phyloP scores from a whole-genome alignment of 2,329 filamentous ascomycete genomes.

The Ascochyta clinopodiicola region DNA sequence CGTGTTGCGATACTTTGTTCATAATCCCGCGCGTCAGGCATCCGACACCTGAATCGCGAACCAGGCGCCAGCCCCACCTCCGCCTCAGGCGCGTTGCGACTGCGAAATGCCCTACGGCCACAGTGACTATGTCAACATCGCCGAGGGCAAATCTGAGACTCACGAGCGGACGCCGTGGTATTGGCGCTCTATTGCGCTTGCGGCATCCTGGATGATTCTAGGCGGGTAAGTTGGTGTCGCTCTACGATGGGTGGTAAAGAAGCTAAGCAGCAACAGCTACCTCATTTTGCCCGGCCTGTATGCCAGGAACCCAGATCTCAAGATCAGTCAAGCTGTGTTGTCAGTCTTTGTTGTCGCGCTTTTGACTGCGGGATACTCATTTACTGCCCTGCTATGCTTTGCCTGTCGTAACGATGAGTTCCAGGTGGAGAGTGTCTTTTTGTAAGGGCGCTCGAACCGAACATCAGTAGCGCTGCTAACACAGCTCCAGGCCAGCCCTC shows the following conservation, averaged over 20 bases:
- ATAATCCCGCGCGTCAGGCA: constrained; percentile 17
- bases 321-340: constrained; percentile 49
- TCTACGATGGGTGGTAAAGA: background rate
- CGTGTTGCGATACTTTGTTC: constrained; percentile 3
- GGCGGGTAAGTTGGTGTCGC: constrained; percentile 50
- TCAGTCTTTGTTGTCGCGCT: constrained; percentile 56
- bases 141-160: constrained; percentile 25
- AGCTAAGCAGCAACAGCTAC: constrained; percentile 47
- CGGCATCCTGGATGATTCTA: constrained; percentile 56
- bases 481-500: constrained; percentile 45
- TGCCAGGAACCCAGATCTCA: constrained; percentile 48
- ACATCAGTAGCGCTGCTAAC: constrained; percentile 22
- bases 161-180: constrained; percentile 52
- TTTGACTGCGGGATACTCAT: constrained; percentile 56
- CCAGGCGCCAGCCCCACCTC: constrained; percentile 22
- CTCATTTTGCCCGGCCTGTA: constrained; percentile 58
- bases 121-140: constrained; percentile 41
- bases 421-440: constrained; percentile 56
- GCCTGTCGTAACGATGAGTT: constrained; percentile 55
- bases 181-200: constrained; percentile 54
- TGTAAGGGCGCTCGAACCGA: constrained; percentile 38
- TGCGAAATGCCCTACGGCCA: constrained; percentile 40
- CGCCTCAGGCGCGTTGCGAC: constrained; percentile 26
- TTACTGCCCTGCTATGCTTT: constrained; percentile 57
- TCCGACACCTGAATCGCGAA: constrained; percentile 29